Percentiles rank a stretch among this genome's conserved stretches.
phyloP scores from a whole-genome alignment of 345 rosid genomes.

The Nasturtium officinale region DNA sequence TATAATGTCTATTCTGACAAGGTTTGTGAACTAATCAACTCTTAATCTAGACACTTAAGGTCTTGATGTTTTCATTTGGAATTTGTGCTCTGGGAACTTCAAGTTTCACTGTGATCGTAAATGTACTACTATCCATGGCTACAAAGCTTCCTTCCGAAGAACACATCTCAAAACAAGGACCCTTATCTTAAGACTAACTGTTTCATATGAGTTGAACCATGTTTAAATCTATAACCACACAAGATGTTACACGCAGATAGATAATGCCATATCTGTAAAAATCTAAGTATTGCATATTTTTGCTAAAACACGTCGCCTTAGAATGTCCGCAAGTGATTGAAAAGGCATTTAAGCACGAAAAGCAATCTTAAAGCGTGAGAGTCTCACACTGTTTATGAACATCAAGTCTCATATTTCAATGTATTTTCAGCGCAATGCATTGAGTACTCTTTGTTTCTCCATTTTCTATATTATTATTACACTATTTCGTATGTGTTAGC shows the following conservation, averaged over 20 bases:
- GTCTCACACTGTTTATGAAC: background rate
- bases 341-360: background rate
- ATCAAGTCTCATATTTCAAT: background rate
- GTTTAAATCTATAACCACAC: background rate
- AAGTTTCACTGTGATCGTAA: conserved; percentile 4
- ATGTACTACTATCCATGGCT: conserved; percentile 2
- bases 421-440: too few species aligned
- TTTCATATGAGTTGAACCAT: background rate
- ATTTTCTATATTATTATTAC: too few species aligned
- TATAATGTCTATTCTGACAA: too few species aligned
- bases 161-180: background rate
- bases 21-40: too few species aligned
- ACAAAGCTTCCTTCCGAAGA: background rate
- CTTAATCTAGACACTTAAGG: too few species aligned
- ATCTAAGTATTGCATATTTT: background rate
- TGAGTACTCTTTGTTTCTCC: too few species aligned
- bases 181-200: background rate
- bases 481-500: too few species aligned
- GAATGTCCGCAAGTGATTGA: too few species aligned
- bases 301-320: background rate
- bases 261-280: too few species aligned
- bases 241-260: background rate
- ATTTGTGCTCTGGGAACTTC: too few species aligned
- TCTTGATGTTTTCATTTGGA: too few species aligned
- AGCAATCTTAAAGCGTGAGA: background rate